phyloP scores from a whole-genome alignment of 2,329 filamentous ascomycete species.

The Fusarium dimerum region DNA sequence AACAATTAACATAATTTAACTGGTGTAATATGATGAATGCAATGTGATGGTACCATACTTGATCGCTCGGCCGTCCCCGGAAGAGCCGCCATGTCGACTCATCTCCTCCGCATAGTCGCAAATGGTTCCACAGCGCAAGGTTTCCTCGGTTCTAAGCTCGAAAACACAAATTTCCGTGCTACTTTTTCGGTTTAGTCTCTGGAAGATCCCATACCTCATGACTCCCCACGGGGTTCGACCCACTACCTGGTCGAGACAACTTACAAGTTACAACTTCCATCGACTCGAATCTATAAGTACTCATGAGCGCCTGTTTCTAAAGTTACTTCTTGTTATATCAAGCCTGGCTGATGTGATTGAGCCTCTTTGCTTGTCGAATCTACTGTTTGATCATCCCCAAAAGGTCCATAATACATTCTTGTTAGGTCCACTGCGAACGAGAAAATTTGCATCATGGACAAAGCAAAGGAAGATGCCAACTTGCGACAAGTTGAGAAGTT shows the following conservation, averaged over 20 bases:
- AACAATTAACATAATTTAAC: neutral
- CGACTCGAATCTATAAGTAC: slow-evolving; percentile 4
- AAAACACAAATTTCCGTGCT: slow-evolving; percentile 7
- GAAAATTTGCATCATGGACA: slow-evolving; percentile 7
- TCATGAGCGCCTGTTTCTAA: neutral
- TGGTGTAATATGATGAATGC: too few relatives aligned
- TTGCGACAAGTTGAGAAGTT: slow-evolving; percentile 4
- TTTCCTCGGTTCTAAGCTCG: neutral
- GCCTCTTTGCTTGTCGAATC: neutral
- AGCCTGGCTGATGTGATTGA: neutral
- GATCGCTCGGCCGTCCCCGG: neutral
- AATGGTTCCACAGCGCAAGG: neutral
- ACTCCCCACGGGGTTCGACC: slow-evolving; percentile 8
- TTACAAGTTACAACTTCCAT: slow-evolving; percentile 1
- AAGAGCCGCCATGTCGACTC: neutral
- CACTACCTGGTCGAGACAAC: neutral
- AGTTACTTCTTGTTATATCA: neutral
- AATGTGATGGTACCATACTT: too few relatives aligned
- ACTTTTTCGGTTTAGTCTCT: slow-evolving; percentile 4
- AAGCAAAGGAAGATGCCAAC: slow-evolving; percentile 4
- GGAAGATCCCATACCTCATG: neutral
- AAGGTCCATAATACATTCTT: neutral
- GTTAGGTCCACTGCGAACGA: neutral
- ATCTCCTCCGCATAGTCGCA: neutral
- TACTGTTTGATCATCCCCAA: neutral